Evolutionary conservation across 768 basidiomycete species (phyloP).

Genomic region (Lactarius sanguifluus): DNA sequence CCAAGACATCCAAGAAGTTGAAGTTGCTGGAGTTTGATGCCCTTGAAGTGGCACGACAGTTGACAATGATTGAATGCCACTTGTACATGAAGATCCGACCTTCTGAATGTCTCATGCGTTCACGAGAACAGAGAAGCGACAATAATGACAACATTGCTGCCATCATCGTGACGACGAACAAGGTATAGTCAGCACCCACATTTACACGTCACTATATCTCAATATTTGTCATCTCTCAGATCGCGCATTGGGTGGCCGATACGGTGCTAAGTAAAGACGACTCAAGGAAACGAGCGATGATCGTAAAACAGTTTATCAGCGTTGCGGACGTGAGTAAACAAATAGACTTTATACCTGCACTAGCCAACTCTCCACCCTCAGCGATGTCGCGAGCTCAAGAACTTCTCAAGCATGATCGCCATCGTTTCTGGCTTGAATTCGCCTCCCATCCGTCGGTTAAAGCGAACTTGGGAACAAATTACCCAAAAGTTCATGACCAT

Average conservation of each 20-base stretch:
- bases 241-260: constrained; percentile 92
- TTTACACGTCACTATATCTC: neutral
- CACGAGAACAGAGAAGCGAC: constrained; percentile 71
- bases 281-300: constrained; percentile 72
- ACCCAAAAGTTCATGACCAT: constrained; percentile 69
- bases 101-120: constrained; percentile 85
- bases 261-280: constrained; percentile 80
- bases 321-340: constrained; percentile 77
- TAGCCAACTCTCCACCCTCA: constrained; percentile 35
- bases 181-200: constrained; percentile 42
- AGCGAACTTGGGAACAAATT: constrained; percentile 92
- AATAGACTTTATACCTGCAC: constrained; percentile 17
- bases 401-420: constrained; percentile 97
- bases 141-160: constrained; percentile 80
- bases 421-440: constrained; percentile 94
- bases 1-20: constrained; percentile 67
- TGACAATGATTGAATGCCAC: constrained; percentile 87
- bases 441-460: constrained; percentile 87
- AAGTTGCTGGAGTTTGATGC: constrained; percentile 86
- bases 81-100: constrained; percentile 87
- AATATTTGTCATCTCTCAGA: constrained; percentile 45
- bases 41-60: constrained; percentile 86
- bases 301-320: constrained; percentile 88
- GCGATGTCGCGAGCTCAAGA: constrained; percentile 88
- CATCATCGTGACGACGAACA: constrained; percentile 86